Conservation (phyloP, 164 flowering plant species). For the Akebia trifoliata region DNA sequence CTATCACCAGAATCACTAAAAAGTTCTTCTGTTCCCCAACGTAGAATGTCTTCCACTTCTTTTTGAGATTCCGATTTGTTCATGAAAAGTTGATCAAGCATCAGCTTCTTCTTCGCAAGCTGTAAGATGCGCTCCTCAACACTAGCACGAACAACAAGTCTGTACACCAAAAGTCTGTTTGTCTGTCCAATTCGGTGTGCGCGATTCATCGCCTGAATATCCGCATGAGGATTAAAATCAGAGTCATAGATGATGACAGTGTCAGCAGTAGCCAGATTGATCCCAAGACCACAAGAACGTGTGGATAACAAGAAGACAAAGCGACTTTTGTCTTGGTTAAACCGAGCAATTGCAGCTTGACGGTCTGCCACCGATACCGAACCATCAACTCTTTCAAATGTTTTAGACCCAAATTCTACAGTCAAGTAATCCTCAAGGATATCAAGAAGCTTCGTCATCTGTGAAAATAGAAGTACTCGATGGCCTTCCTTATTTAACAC, state of each 20-base stretch:
- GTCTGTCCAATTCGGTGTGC: constrained; percentile 99
- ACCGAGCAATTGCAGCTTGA: constrained; percentile 89
- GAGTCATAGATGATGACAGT: constrained; percentile 98
- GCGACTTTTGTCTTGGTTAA: constrained; percentile 90
- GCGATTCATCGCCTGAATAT: constrained; percentile 99
- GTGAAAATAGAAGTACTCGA: constrained; percentile 93
- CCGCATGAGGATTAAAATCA: constrained; percentile 99
- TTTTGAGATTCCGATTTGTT: constrained; percentile 94
- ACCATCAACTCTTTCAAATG: constrained; percentile 98
- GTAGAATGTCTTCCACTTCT: constrained; percentile 91
- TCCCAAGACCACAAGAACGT: constrained; percentile 98
- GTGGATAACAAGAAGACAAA: constrained; percentile 95
- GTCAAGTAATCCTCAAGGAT: constrained; percentile 93
- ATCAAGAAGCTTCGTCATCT: constrained; percentile 99
- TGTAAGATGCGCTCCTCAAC: constrained; percentile 99
- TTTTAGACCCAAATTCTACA: constrained; percentile 86
- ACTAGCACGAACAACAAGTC: constrained; percentile 98
- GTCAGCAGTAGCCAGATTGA: constrained; percentile 97
- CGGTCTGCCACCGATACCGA: constrained; percentile 95
- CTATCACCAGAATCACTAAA: constrained; percentile 54
- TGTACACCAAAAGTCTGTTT: constrained; percentile 86
- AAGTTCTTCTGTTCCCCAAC: constrained; percentile 99
- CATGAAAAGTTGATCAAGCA: constrained; percentile 99
- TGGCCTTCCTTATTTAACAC: constrained; percentile 74
- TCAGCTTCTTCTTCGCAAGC: constrained; percentile 94